These are phyloP conservation scores for Craterostigma plantagineum DNA, from an alignment of 257 asterid genomes.

Conservation along the genomic window DNA sequence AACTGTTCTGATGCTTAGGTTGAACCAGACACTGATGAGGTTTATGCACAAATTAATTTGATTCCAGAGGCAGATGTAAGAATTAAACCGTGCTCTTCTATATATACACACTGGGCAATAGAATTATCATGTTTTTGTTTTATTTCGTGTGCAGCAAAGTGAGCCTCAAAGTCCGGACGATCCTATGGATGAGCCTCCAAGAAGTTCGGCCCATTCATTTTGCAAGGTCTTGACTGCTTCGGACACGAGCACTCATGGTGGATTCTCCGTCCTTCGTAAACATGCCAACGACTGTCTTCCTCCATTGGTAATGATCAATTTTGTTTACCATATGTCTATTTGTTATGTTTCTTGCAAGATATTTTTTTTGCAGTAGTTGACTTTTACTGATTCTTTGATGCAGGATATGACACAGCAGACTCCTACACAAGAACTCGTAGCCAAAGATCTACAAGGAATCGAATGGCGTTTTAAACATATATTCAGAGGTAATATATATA, in stretches of 20 bases:
- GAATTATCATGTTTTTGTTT: not conserved
- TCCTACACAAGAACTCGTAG: conserved; percentile 58
- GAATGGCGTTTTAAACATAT: conserved; percentile 77
- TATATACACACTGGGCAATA: not conserved
- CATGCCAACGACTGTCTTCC: conserved; percentile 90
- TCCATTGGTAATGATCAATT: conserved; percentile 37
- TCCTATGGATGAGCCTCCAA: conserved; percentile 30
- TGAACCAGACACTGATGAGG: conserved; percentile 80
- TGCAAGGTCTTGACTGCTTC: conserved; percentile 89
- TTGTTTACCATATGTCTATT: not conserved
- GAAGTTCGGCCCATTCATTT: conserved; percentile 53
- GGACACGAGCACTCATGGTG: conserved; percentile 89
- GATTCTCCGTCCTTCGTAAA: conserved; percentile 78
- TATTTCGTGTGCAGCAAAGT: conserved; percentile 28
- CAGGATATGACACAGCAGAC: conserved; percentile 72
- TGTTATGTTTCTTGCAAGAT: not conserved
- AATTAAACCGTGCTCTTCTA: not conserved
- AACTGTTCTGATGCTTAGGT: conserved; percentile 20
- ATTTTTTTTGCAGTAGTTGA: no score
- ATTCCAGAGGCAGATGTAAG: conserved; percentile 68
- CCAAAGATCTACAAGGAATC: conserved; percentile 52
- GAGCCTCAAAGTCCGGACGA: conserved; percentile 38
- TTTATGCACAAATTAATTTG: conserved; percentile 76
- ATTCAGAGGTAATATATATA: conserved; percentile 35
- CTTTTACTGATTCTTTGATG: conserved; percentile 9